Conservation (phyloP, 352 stramenopile genomes). For the Pythium diclinum region DNA sequence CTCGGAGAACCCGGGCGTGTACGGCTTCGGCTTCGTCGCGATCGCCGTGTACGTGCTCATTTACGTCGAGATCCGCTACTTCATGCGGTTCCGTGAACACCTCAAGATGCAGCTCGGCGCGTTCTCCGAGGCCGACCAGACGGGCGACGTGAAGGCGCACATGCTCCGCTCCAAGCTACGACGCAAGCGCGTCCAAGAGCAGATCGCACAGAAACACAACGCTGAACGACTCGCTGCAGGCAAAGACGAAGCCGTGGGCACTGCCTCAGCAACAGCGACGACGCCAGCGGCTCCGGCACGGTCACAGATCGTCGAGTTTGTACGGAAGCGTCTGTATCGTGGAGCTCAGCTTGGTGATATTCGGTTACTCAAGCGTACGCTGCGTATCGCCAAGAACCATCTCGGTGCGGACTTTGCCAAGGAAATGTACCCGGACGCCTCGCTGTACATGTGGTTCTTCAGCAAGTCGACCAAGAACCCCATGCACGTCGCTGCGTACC, state of each 20-base stretch:
- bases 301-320: slow-evolving; percentile 42
- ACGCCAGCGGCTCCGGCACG: slow-evolving; percentile 13
- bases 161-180: slow-evolving; percentile 57
- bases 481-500: slow-evolving; percentile 79
- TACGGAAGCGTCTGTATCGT: slow-evolving; percentile 73
- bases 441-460: slow-evolving; percentile 68
- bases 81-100: slow-evolving; percentile 77
- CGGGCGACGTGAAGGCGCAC: slow-evolving; percentile 69
- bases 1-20: slow-evolving; percentile 38
- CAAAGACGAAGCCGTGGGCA: neutral
- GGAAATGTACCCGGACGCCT: slow-evolving; percentile 65
- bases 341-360: slow-evolving; percentile 68
- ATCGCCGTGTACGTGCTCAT: slow-evolving; percentile 58
- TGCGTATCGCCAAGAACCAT: slow-evolving; percentile 50
- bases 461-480: slow-evolving; percentile 80
- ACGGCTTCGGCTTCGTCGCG: slow-evolving; percentile 44
- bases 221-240: neutral
- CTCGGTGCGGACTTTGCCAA: slow-evolving; percentile 53
- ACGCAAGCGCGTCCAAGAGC: slow-evolving; percentile 27
- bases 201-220: slow-evolving; percentile 33
- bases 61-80: slow-evolving; percentile 65
- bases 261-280: slow-evolving; percentile 22
- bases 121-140: slow-evolving; percentile 81
- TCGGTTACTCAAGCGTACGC: slow-evolving; percentile 46
- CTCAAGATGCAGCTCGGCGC: slow-evolving; percentile 83